phyloP scores from a whole-genome alignment of 2,329 filamentous ascomycete species.

The Cytospora piceae region DNA sequence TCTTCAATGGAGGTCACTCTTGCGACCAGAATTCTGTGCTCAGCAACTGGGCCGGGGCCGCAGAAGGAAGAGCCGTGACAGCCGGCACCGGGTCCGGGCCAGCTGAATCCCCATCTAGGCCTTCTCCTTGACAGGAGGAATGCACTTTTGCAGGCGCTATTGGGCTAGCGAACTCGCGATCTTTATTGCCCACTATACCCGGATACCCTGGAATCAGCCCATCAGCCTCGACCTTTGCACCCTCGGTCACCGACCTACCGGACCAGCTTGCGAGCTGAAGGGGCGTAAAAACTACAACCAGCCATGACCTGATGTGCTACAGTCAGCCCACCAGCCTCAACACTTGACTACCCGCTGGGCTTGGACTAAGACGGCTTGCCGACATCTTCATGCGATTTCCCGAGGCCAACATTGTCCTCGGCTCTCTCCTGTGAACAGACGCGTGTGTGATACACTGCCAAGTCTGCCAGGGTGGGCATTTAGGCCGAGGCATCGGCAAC shows the following conservation, averaged over 20 bases:
- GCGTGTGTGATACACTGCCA: not conserved
- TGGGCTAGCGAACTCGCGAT: not conserved
- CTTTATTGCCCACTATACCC: not conserved
- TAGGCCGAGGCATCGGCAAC: slow-evolving; percentile 14
- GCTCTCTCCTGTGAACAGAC: not conserved
- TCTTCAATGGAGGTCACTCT: not conserved
- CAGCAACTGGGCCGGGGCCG: not conserved
- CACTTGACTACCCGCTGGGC: too few species aligned
- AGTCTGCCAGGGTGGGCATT: slow-evolving; percentile 1
- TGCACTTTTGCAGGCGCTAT: not conserved
- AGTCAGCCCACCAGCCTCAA: not conserved
- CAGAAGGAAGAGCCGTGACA: not conserved
- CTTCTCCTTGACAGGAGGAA: too few species aligned
- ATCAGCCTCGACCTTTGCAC: not conserved
- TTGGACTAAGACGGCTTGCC: not conserved
- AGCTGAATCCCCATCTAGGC: too few species aligned
- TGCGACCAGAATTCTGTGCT: not conserved
- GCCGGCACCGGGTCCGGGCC: not conserved
- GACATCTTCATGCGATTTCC: not conserved
- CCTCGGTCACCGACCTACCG: not conserved
- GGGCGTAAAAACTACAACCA: not conserved
- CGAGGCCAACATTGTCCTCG: not conserved
- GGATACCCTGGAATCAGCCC: not conserved
- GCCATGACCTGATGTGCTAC: not conserved
- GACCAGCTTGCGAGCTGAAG: slow-evolving; percentile 6